Percentiles rank a stretch among this genome's conserved stretches.
phyloP scores from a whole-genome alignment of 768 basidiomycete species.

The Grammothele lineata region DNA sequence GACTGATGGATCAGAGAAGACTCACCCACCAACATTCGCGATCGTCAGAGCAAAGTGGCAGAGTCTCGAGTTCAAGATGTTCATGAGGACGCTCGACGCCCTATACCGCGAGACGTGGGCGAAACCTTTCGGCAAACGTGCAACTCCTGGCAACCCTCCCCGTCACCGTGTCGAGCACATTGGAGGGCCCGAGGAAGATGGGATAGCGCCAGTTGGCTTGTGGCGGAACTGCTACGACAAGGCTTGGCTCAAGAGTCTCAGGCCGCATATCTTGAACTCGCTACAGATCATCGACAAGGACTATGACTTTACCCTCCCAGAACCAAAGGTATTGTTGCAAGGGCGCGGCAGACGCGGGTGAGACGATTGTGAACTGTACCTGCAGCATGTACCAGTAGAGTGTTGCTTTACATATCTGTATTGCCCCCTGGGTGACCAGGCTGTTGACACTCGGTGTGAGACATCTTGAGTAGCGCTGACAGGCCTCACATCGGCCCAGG shows the following conservation, averaged over 20 bases:
- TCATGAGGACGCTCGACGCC: not conserved
- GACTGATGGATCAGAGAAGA: too few relatives aligned
- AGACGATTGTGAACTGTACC: too few relatives aligned
- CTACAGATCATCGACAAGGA: not conserved
- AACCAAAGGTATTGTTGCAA: too few relatives aligned
- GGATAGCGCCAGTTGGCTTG: not conserved
- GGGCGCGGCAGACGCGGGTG: too few relatives aligned
- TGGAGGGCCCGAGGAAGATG: not conserved
- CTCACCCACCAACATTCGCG: too few relatives aligned
- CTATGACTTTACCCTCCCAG: not conserved
- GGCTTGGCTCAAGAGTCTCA: not conserved
- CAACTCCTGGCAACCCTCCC: not conserved
- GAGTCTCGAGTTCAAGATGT: not conserved
- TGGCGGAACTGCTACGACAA: conserved; percentile 4
- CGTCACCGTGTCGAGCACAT: not conserved
- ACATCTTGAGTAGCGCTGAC: too few relatives aligned
- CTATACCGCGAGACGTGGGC: conserved; percentile 1
- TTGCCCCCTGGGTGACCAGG: too few relatives aligned
- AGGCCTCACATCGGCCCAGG: too few relatives aligned
- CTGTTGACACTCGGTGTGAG: too few relatives aligned
- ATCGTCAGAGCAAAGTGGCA: too few relatives aligned
- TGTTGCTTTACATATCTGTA: too few relatives aligned
- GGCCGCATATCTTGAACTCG: not conserved
- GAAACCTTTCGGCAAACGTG: not conserved
- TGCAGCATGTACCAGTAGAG: too few relatives aligned